Percentiles rank a stretch among this genome's conserved stretches.
Evolutionary conservation across 163 green algal species (phyloP).

Genomic region (Smithsoniella earleae): DNA sequence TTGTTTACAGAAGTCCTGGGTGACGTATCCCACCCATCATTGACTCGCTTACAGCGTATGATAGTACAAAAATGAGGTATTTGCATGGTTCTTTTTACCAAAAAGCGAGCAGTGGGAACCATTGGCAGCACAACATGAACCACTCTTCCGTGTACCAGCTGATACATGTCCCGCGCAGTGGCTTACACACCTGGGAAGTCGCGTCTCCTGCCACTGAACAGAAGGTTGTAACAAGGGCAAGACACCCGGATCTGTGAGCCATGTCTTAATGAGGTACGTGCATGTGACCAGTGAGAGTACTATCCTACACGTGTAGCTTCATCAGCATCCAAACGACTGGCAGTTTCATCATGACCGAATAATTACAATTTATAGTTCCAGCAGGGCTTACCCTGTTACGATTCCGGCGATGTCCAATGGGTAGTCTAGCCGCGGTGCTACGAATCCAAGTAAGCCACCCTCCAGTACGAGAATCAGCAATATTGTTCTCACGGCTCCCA

Average conservation of each 20-base stretch:
- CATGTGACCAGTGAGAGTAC: not conserved
- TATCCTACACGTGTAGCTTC: not conserved
- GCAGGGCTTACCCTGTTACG: not conserved
- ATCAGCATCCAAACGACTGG: too few relatives aligned
- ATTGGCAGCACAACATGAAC: too few relatives aligned
- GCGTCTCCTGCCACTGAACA: not conserved
- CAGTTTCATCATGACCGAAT: too few relatives aligned
- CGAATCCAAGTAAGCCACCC: slow-evolving; percentile 6
- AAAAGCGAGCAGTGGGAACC: too few relatives aligned
- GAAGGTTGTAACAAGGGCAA: slow-evolving; percentile 26
- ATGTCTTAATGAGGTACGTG: slow-evolving; percentile 1
- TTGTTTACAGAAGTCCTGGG: too few relatives aligned
- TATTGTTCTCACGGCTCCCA: not conserved
- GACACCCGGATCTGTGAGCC: not conserved
- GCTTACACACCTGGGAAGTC: not conserved
- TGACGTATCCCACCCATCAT: too few relatives aligned
- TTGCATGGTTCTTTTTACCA: too few relatives aligned
- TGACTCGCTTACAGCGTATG: too few relatives aligned
- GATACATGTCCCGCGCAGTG: too few relatives aligned
- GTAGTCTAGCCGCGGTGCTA: not conserved
- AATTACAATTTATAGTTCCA: not conserved
- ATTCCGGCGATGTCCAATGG: not conserved
- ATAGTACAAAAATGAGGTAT: too few relatives aligned
- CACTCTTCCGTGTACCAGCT: too few relatives aligned
- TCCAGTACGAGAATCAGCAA: slow-evolving; percentile 9